These are phyloP conservation scores for Trichophaea hybrida DNA, from an alignment of 2,329 filamentous ascomycete genomes.

Conservation along the genomic window DNA sequence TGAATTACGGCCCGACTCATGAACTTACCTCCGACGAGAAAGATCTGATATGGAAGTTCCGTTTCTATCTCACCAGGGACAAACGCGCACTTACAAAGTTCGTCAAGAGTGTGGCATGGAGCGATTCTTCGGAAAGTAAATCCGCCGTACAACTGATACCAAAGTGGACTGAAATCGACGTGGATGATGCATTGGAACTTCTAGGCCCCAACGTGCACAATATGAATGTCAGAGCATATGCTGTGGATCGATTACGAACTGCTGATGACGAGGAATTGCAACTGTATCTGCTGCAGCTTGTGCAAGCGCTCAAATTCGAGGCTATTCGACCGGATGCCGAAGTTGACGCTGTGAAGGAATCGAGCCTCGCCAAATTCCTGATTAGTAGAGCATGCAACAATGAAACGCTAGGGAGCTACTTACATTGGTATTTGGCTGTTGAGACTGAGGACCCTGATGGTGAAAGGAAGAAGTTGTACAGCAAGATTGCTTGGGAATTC, in stretches of 20 bases:
- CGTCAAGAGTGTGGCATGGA: constrained; percentile 94
- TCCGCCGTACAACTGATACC: constrained; percentile 81
- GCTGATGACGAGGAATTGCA: constrained; percentile 84
- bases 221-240: constrained; percentile 74
- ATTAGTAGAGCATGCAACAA: constrained; percentile 78
- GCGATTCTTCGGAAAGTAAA: constrained; percentile 65
- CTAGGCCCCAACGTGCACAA: constrained; percentile 88
- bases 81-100: constrained; percentile 92
- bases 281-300: constrained; percentile 81
- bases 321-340: constrained; percentile 38
- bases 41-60: constrained; percentile 93
- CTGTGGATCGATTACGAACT: constrained; percentile 80
- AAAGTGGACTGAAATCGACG: constrained; percentile 92
- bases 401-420: constrained; percentile 81
- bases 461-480: constrained; percentile 75
- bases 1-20: constrained; percentile 86
- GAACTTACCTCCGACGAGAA: constrained; percentile 79
- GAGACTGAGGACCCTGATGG: constrained; percentile 83
- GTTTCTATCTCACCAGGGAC: constrained; percentile 83
- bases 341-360: constrained; percentile 51
- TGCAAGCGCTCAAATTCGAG: constrained; percentile 92
- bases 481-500: constrained; percentile 89
- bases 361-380: constrained; percentile 76
- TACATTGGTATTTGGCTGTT: constrained; percentile 98
- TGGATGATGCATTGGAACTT: constrained; percentile 89